Conservation (phyloP, 169 alveolate genomes). For the Cryptosporidium meleagridis region DNA sequence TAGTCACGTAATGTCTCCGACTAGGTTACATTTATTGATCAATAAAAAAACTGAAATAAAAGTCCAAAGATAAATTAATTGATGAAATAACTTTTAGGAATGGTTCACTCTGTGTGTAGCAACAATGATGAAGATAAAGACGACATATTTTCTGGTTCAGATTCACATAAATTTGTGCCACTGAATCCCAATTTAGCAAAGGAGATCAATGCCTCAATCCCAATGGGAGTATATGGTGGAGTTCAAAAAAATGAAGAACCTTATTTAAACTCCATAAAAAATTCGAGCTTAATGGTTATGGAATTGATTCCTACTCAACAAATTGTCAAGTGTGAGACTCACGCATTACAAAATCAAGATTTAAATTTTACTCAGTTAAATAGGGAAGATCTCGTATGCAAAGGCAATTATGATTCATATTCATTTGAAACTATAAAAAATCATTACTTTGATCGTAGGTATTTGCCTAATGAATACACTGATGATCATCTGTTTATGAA, state of each 20-base stretch:
- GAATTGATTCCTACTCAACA: constrained; percentile 27
- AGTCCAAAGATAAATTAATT: not conserved
- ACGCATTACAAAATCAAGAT: not conserved
- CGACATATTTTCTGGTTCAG: constrained; percentile 25
- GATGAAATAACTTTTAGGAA: not conserved
- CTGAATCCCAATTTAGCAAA: constrained; percentile 27
- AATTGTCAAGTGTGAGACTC: not conserved
- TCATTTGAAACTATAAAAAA: constrained; percentile 34
- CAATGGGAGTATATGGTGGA: constrained; percentile 66
- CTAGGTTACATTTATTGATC: not conserved
- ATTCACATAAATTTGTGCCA: constrained; percentile 43
- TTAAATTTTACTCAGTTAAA: not conserved
- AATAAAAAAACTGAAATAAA: not conserved
- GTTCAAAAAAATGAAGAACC: constrained; percentile 4
- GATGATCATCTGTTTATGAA: not conserved
- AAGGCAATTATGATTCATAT: not conserved
- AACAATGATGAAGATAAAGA: not conserved
- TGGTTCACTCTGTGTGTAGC: not conserved
- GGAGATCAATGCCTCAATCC: constrained; percentile 22
- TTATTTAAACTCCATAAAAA: not conserved
- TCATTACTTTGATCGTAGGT: constrained; percentile 12
- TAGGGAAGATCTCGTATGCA: not conserved
- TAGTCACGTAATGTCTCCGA: constrained; percentile 29
- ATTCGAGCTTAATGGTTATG: constrained; percentile 38
- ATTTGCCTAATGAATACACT: constrained; percentile 25